Base-by-base conservation (phyloP, 2,329 filamentous ascomycete genomes). In the Cytospora piceicola region DNA sequence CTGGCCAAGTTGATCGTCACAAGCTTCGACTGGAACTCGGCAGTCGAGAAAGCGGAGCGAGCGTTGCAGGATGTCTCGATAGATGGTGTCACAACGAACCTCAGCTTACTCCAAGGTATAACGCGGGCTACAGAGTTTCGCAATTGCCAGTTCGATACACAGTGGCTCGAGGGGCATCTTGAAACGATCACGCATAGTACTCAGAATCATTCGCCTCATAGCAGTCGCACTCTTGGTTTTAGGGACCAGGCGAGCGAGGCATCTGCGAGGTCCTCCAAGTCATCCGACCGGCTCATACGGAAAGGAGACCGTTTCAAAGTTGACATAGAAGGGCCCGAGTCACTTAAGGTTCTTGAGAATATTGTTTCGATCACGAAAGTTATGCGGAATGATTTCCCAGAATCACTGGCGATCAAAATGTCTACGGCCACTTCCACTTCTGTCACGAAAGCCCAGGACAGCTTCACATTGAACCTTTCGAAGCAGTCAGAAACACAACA, bases 1-100 rank as follows among this genome's bases (percentile, higher is more conserved):
- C 73, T 88, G 4, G 85, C 84, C 6, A 88, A 89, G 68, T 77
- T 88, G 64, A 84, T 88, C 42, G 75, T 88, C 58, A 86, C 83
- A 0, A 83, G 82, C 0, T 73, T 78, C 0, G 81, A 76, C 9
- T 88, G 85, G 84, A 70, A 77, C n/a, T 79, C 79, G 15, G 78
- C 77, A 0, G 78, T 88, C 1, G 71, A 73, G 2, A 89, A 88
- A 72, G 83, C 85, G 0, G 77, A 77, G 59, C 76, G 85, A 39
- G 85, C 85, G 0, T 74, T 90, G 0, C 76, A 80, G 20, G 86
- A 89, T 67, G 84, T 84, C 0, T 75, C 72, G 2, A 80, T 90
- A n/a, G 73, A 71, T 0, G 87, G 87, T 1, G 77, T 89, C 5
- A 84, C 83, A 69, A 89, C 87, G 0, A 89, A 87, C 66, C 69